Evolutionary conservation across 2,329 filamentous ascomycete genomes (phyloP).

Genomic region (Passalora sequoiae): DNA sequence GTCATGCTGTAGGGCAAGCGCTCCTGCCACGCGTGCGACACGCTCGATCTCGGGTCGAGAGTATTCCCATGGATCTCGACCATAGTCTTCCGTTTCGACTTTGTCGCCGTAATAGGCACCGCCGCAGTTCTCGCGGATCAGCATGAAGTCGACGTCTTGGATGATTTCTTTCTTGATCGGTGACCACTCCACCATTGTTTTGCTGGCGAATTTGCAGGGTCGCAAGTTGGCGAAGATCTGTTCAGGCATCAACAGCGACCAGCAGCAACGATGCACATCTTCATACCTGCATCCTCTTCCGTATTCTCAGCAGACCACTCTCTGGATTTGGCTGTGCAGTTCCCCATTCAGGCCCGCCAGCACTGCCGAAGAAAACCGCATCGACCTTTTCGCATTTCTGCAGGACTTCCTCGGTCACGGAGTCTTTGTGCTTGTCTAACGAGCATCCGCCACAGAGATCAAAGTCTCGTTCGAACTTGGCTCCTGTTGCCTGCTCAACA

Average conservation of each 20-base stretch:
- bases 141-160: slow-evolving; percentile 45
- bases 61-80: slow-evolving; percentile 49
- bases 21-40: slow-evolving; percentile 44
- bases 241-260: neutral
- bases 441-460: slow-evolving; percentile 37
- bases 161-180: slow-evolving; percentile 46
- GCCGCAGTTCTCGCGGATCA: slow-evolving; percentile 49
- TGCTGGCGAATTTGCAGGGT: slow-evolving; percentile 45
- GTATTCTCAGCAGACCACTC: slow-evolving; percentile 41
- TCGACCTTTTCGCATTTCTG: slow-evolving; percentile 40
- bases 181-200: slow-evolving; percentile 36
- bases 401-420: slow-evolving; percentile 43
- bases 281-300: slow-evolving; percentile 38
- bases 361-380: slow-evolving; percentile 46
- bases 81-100: slow-evolving; percentile 40
- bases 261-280: neutral
- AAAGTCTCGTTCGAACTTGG: slow-evolving; percentile 31
- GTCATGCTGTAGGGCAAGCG: slow-evolving; percentile 38
- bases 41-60: slow-evolving; percentile 44
- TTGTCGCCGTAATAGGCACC: slow-evolving; percentile 50
- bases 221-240: slow-evolving; percentile 47
- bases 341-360: slow-evolving; percentile 48
- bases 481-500: slow-evolving; percentile 29
- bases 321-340: slow-evolving; percentile 41
- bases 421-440: slow-evolving; percentile 43